Percentiles rank a stretch among this genome's conserved stretches.
phyloP scores from a whole-genome alignment of 2,329 filamentous ascomycete species.

The Leptodontidium sp. region DNA sequence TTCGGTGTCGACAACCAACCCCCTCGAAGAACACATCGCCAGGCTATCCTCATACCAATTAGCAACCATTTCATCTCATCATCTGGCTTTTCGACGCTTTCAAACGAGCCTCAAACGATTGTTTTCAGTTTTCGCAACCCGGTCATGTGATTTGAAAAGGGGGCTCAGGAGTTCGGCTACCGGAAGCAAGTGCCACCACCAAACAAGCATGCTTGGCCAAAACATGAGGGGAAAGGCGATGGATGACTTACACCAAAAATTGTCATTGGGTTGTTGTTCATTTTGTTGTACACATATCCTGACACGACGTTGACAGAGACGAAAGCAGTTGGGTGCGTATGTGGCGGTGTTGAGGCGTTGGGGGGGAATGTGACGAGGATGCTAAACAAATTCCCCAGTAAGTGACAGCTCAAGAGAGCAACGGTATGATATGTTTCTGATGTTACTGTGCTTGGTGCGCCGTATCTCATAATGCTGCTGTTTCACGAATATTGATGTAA shows the following conservation, averaged over 20 bases:
- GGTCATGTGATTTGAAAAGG: constrained; percentile 1
- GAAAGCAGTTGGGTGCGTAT: constrained; percentile 55
- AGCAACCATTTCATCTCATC: background rate
- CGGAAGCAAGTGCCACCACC: background rate
- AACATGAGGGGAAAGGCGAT: background rate
- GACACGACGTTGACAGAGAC: constrained; percentile 51
- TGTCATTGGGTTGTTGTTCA: constrained; percentile 53
- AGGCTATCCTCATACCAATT: constrained; percentile 12
- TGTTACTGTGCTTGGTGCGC: background rate
- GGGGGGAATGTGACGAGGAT: constrained; percentile 51
- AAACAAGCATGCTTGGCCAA: background rate
- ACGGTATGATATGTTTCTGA: background rate
- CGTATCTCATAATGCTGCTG: background rate
- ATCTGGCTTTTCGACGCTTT: background rate
- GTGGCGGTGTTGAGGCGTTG: constrained; percentile 53
- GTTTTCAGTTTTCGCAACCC: background rate
- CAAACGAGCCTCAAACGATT: constrained; percentile 3
- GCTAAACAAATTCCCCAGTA: constrained; percentile 25
- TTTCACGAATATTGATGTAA: background rate
- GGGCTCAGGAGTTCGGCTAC: background rate
- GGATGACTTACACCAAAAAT: constrained; percentile 33
- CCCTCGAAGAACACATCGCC: constrained; percentile 55
- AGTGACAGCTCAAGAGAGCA: background rate
- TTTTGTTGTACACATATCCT: constrained; percentile 55
- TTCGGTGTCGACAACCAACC: constrained; percentile 57